Evolutionary conservation across 2,329 filamentous ascomycete genomes (phyloP), one percentile per base, ranked within the genome.

Genomic region (Graphilbum sp.): DNA sequence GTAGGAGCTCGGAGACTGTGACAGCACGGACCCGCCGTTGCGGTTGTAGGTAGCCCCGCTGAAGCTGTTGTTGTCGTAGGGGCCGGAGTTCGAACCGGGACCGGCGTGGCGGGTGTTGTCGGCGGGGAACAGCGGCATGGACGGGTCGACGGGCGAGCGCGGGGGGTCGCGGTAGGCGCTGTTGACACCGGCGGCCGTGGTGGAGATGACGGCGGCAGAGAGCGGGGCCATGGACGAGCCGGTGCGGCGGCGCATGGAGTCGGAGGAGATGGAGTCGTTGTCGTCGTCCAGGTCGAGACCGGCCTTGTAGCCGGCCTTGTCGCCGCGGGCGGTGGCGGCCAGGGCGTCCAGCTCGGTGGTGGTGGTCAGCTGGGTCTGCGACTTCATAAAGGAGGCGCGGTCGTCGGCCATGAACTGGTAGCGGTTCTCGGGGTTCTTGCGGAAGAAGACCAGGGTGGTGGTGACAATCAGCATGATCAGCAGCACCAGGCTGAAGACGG

Each of bases 381-480:
- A 88, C 63, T 90, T 90, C 71, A 90, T 88, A 63, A 92, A 92
- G 12, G 82, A 88, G 39, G 80, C 80, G 50, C 84, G 78, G 59
- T 92, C 84, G 52, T 92, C 84, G 41, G 79, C 76, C 82, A 92
- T 88, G 45, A 81, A 83, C 56, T 88, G 82, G 60, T 92, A 92
- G 40, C 84, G 75, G 18, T 75, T 81, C 53, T 92, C 84, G 15
- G 84, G 84, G 58, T 90, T 86, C 68, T 87, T 87, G 43, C 81
- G 80, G 51, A 81, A 69, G 46, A 90, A 69, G 36, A 84, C 79
- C 47, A 86, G 42, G 13, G 52, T 46, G 4, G 61, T 64, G 13
- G 84, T 59, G 49, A 87, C 69, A 41, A 90, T 68, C 31, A 90
- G 78, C 58, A 90, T 73, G 49, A 90, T 64, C 39, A 92, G 64